phyloP scores from a whole-genome alignment of 2,329 filamentous ascomycete species.

The Atkinsonella hypoxylon region DNA sequence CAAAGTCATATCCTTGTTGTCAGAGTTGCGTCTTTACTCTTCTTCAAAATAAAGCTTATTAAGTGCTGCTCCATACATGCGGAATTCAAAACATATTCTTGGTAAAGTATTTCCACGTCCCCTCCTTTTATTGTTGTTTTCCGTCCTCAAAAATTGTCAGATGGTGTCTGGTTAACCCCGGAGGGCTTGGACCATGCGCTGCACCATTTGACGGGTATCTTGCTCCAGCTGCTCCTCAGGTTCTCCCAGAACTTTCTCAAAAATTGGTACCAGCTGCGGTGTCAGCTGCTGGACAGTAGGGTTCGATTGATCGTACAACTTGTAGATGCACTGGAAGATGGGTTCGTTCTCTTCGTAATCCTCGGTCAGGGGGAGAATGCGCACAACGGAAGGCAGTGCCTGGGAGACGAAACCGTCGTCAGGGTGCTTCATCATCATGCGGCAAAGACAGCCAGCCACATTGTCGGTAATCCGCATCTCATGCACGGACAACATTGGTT shows the following conservation, averaged over 20 bases:
- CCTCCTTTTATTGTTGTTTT: neutral
- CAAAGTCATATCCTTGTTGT: conserved; percentile 6
- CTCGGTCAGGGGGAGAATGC: conserved; percentile 74
- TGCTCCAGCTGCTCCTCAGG: conserved; percentile 66
- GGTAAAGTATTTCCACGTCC: neutral
- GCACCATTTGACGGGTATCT: conserved; percentile 55
- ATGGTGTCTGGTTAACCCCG: neutral
- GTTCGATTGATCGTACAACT: conserved; percentile 65
- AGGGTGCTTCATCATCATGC: conserved; percentile 87
- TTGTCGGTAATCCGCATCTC: conserved; percentile 84
- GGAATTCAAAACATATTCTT: neutral
- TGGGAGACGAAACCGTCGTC: conserved; percentile 68
- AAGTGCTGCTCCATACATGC: neutral
- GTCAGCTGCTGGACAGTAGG: conserved; percentile 58
- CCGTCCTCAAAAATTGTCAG: neutral
- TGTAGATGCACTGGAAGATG: conserved; percentile 80
- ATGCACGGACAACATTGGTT: conserved; percentile 66
- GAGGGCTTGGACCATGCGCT: conserved; percentile 46
- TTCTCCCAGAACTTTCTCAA: conserved; percentile 59
- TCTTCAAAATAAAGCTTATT: neutral
- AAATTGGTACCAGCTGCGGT: conserved; percentile 54
- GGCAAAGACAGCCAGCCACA: conserved; percentile 77
- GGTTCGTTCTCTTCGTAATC: conserved; percentile 96
- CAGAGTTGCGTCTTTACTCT: neutral
- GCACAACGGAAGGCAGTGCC: conserved; percentile 69